Percentiles rank a stretch among this genome's conserved stretches.
Conservation (phyloP, 2,329 filamentous ascomycete genomes). For the Stagonosporopsis cucurbitacearum region DNA sequence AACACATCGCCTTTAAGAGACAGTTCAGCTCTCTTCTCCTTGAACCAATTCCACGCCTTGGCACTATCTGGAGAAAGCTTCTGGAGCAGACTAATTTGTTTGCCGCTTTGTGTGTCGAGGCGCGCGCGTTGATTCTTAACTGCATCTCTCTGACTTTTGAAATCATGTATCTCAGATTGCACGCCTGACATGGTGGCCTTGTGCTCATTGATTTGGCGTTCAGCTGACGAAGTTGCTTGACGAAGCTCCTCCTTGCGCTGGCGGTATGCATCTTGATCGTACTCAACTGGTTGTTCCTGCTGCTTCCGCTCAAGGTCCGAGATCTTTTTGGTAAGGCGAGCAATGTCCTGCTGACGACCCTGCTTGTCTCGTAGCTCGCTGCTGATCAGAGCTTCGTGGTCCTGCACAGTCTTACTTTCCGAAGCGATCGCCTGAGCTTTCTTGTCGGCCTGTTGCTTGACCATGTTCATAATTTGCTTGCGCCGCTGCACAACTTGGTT, state of each 20-base stretch:
- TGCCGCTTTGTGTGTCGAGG: conserved; percentile 47
- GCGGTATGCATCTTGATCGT: conserved; percentile 75
- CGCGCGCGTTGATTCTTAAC: conserved; percentile 19
- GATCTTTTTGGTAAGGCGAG: conserved; percentile 58
- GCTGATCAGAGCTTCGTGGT: conserved; percentile 51
- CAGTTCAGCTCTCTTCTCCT: conserved; percentile 64
- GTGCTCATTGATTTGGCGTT: conserved; percentile 52
- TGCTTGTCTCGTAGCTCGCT: conserved; percentile 54
- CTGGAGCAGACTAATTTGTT: conserved; percentile 65
- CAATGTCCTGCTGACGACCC: conserved; percentile 40
- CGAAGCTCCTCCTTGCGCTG: conserved; percentile 70
- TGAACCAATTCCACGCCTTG: conserved; percentile 81
- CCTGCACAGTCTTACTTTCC: conserved; percentile 48
- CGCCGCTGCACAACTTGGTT: conserved; percentile 63
- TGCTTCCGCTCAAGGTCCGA: conserved; percentile 67
- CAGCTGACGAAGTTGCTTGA: conserved; percentile 56
- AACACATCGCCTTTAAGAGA: conserved; percentile 78
- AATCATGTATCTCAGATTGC: conserved; percentile 6
- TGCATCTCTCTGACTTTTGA: conserved; percentile 40
- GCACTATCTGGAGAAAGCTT: conserved; percentile 68
- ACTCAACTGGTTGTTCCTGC: conserved; percentile 68
- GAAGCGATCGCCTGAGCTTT: conserved; percentile 45
- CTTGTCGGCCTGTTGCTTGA: conserved; percentile 61
- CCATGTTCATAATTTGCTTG: conserved; percentile 59
- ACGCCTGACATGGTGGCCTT: conserved; percentile 47